A percentile compares a stretch with the other conserved stretches of the same genome.
These are phyloP conservation scores for Diaporthe ampelina DNA, from an alignment of 2,329 filamentous ascomycete genomes.

Conservation along the genomic window DNA sequence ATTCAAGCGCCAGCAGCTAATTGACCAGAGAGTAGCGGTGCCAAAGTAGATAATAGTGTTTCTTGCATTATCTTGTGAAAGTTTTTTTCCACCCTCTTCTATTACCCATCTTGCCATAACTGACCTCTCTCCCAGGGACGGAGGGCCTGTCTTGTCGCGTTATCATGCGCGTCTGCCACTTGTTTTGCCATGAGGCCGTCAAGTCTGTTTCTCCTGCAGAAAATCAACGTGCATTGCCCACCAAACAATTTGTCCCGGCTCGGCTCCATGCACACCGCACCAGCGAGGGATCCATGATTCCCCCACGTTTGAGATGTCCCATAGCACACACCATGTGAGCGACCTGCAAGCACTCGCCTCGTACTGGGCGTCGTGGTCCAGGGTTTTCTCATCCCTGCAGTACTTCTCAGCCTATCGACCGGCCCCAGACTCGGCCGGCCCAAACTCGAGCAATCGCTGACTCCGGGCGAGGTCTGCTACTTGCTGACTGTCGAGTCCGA, in stretches of 20 bases:
- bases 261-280: constrained; percentile 32
- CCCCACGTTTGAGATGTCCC: constrained; percentile 29
- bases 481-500: background rate
- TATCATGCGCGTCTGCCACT: constrained; percentile 31
- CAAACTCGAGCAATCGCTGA: constrained; percentile 19
- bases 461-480: background rate
- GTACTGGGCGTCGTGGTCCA: constrained; percentile 2
- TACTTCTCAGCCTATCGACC: constrained; percentile 40
- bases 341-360: constrained; percentile 25
- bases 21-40: background rate
- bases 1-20: constrained; percentile 6
- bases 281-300: constrained; percentile 7
- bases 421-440: constrained; percentile 34
- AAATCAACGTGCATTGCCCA: constrained; percentile 26
- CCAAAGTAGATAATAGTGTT: constrained; percentile 5
- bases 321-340: constrained; percentile 15
- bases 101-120: background rate
- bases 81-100: background rate
- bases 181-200: constrained; percentile 25
- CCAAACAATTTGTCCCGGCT: constrained; percentile 33
- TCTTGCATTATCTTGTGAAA: constrained; percentile 1
- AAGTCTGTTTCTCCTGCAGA: constrained; percentile 29
- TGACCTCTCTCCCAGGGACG: background rate
- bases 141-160: constrained; percentile 19
- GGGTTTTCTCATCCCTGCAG: background rate